Evolutionary conservation across 495 filamentous ascomycete species (phyloP), one percentile per base, ranked within the genome.

Genomic region (Sordaria brevicollis): DNA sequence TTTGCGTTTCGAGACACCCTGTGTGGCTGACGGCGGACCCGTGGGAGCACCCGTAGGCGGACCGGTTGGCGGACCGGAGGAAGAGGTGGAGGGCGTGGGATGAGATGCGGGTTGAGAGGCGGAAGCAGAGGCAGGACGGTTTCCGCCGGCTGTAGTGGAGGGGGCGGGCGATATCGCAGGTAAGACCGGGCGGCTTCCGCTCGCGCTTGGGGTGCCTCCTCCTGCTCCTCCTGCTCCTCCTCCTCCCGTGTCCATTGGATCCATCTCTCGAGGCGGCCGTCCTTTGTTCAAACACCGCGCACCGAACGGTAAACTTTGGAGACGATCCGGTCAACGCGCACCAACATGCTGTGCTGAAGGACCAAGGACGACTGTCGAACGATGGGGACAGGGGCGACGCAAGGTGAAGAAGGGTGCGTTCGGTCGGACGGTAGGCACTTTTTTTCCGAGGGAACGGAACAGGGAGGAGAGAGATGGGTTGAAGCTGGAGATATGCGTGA

Each of bases 1-100:
- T 69, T 82, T 78, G 25, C 84, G 74, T 71, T 83, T 84, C 4
- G 81, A 82, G 6, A 78, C 69, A 31, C 75, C 74, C 3, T 38
- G 35, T 31, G 72, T 73, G 21, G 67, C 29, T 39, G 67, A 35
- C 10, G 72, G 38, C 36, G 67, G 15, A 19, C 71, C 41, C 21
- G 69, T 6, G 7, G 62, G 38, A 35, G 67, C 13, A 19, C 71
- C 41, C 21, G 69, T 6, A 6, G 62, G 33, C 21, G 70, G 66
- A n/a, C 34, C 38, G 21, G 69, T 39, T 9, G 71, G 62, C 7
- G 70, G 33, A 15, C 43, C 69, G 8, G 41, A 43, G 9, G 78
- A 72, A 41, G 71, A 74, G 29, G 74, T 70, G 11, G 76, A 75
- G 19, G 72, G 71, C 66, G 77, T 68, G 5, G 74, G 72, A 38